phyloP scores from a whole-genome alignment of 2,329 filamentous ascomycete genomes.

The Botrytis elliptica region DNA sequence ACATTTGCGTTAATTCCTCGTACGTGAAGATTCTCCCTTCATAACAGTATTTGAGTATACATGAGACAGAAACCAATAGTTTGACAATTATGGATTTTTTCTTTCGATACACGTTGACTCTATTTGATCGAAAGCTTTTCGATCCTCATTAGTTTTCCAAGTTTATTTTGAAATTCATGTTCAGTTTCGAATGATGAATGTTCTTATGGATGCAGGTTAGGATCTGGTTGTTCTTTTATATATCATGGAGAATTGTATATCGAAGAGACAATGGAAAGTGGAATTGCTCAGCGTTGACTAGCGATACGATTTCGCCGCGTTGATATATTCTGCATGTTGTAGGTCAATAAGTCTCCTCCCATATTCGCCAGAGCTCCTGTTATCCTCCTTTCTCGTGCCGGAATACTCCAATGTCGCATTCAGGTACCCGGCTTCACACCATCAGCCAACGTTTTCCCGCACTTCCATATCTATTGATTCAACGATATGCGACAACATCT shows the following conservation, averaged over 20 bases:
- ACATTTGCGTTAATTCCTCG: too few relatives aligned
- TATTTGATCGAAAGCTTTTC: too few relatives aligned
- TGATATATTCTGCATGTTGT: too few relatives aligned
- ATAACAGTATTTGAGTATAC: too few relatives aligned
- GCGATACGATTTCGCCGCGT: too few relatives aligned
- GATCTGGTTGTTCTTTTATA: accelerated
- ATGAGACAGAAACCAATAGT: too few relatives aligned
- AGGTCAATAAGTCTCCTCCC: too few relatives aligned
- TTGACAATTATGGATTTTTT: too few relatives aligned
- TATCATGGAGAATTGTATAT: background rate
- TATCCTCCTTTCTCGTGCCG: background rate
- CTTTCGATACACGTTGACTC: too few relatives aligned
- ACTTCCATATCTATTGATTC: background rate
- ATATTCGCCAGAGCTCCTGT: background rate
- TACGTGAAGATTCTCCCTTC: too few relatives aligned
- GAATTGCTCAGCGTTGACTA: background rate
- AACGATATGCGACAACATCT: background rate
- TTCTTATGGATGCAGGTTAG: background rate
- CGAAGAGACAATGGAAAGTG: background rate
- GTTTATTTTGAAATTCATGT: accelerated
- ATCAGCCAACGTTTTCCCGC: background rate
- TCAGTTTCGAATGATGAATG: background rate
- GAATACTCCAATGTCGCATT: background rate
- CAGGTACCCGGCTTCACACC: background rate
- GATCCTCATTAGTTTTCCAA: background rate